phyloP scores from a whole-genome alignment of 148 eudicot genomes.

The Rhododendron henanense region DNA sequence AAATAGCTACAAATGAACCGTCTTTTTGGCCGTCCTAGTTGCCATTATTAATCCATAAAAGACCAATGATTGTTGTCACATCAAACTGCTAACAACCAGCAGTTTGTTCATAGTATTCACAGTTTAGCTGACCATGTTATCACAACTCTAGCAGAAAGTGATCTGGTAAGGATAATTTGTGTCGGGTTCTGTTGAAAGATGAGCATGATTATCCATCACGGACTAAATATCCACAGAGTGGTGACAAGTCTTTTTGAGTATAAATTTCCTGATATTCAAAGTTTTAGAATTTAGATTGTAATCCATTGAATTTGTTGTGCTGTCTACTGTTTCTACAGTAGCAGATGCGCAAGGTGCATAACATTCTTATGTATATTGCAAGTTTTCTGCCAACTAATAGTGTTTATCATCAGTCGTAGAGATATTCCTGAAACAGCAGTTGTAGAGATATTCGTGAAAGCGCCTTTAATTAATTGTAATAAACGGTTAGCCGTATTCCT shows the following conservation, averaged over 20 bases:
- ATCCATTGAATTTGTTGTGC: background rate
- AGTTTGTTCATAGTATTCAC: background rate
- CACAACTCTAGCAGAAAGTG: background rate
- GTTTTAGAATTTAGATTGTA: background rate
- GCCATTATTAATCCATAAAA: background rate
- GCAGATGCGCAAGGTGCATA: background rate
- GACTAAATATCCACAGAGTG: background rate
- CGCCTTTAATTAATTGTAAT: background rate
- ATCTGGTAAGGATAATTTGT: background rate
- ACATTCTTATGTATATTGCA: background rate
- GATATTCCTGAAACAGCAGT: background rate
- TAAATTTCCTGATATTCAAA: background rate
- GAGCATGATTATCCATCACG: background rate
- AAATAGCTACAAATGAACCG: background rate
- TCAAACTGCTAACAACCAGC: background rate
- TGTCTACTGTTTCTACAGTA: background rate
- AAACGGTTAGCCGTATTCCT: background rate
- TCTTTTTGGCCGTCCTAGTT: background rate
- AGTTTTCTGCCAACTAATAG: background rate
- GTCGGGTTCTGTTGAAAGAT: background rate
- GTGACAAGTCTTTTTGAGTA: background rate
- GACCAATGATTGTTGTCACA: background rate
- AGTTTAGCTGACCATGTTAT: background rate
- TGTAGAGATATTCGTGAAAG: background rate
- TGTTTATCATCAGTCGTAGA: background rate